Percentiles rank a stretch among this genome's conserved stretches.
Evolutionary conservation across 768 basidiomycete species (phyloP).

Genomic region (Mycena rebaudengoi): DNA sequence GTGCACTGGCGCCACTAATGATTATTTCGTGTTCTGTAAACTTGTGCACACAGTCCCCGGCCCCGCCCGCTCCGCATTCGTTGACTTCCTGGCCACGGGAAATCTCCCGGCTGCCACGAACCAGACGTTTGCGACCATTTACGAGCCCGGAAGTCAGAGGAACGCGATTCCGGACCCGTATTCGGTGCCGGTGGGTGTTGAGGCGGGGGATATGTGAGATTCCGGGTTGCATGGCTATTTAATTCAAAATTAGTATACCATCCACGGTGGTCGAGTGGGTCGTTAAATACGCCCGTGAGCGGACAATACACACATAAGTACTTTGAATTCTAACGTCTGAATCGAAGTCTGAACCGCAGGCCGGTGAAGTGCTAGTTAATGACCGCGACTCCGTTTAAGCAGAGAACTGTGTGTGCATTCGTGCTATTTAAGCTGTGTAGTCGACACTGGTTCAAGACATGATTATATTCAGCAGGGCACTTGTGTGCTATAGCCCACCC

Average conservation of each 20-base stretch:
- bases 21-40: slow-evolving; percentile 3
- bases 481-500: no score
- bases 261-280: neutral
- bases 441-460: no score
- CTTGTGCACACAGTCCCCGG: neutral
- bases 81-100: slow-evolving; percentile 8
- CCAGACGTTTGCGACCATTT: slow-evolving; percentile 11
- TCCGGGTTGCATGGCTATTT: neutral
- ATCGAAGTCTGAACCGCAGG: no score
- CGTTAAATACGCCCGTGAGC: neutral
- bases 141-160: slow-evolving; percentile 4
- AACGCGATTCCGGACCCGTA: slow-evolving; percentile 13
- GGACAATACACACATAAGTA: neutral
- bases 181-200: neutral
- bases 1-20: neutral
- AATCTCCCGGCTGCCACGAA: neutral
- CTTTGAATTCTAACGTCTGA: no score
- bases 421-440: no score
- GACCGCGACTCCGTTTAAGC: no score
- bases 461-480: no score
- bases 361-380: no score
- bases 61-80: slow-evolving; percentile 9
- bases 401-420: no score
- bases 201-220: slow-evolving; percentile 11
- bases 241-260: neutral